A percentile compares a stretch with the other conserved stretches of the same genome.
These are phyloP conservation scores for Zygoascus ofunaensis DNA, from an alignment of 805 yeast species.

Conservation along the genomic window DNA sequence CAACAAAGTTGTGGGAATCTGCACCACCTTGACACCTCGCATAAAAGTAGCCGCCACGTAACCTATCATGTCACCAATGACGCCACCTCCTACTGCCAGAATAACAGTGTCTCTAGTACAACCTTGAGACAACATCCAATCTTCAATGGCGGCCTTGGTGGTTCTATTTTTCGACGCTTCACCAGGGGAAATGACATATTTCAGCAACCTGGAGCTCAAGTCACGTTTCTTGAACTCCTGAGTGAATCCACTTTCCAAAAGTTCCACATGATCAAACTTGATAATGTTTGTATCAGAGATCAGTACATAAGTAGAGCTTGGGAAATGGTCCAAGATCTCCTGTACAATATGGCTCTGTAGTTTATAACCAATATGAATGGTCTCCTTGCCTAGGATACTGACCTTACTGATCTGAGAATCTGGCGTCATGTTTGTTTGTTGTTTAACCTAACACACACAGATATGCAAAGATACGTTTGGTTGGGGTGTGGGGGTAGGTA, in stretches of 20 bases:
- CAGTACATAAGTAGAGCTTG: slow-evolving; percentile 86
- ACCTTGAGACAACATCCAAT: slow-evolving; percentile 67
- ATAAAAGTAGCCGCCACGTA: slow-evolving; percentile 98
- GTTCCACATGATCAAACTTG: slow-evolving; percentile 28
- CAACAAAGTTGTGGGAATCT: slow-evolving; percentile 84
- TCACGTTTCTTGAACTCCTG: background rate
- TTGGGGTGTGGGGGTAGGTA: too few relatives aligned
- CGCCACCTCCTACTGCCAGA: slow-evolving; percentile 95
- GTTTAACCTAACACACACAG: too few relatives aligned
- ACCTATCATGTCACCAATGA: slow-evolving; percentile 98
- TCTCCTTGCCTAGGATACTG: slow-evolving; percentile 52
- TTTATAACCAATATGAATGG: slow-evolving; percentile 84
- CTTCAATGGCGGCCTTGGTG: slow-evolving; percentile 90
- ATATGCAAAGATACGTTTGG: too few relatives aligned
- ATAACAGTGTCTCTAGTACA: slow-evolving; percentile 95
- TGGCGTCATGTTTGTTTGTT: too few relatives aligned
- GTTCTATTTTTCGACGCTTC: slow-evolving; percentile 81
- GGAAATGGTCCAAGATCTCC: slow-evolving; percentile 50
- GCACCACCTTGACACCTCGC: slow-evolving; percentile 94
- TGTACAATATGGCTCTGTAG: slow-evolving; percentile 64
- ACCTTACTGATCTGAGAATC: slow-evolving; percentile 14
- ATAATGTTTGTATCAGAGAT: slow-evolving; percentile 76
- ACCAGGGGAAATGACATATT: slow-evolving; percentile 80
- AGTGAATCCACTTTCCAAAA: slow-evolving; percentile 48
- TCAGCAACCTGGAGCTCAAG: slow-evolving; percentile 51